Conservation (phyloP, 108 stramenopile genomes). For the Pelagomonas calceolata region DNA sequence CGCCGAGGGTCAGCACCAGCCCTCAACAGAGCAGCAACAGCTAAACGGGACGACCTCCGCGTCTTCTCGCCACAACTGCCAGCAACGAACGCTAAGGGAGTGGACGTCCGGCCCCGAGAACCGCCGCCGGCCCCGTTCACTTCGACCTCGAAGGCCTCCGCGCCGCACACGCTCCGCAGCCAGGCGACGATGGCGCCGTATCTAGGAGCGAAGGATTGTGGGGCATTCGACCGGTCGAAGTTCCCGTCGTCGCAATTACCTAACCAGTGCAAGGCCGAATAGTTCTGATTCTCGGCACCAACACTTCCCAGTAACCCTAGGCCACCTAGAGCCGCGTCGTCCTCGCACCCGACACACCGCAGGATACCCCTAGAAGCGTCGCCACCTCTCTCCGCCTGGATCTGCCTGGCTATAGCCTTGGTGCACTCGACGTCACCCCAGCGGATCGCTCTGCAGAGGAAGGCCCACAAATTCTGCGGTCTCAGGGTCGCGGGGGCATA, state of each 20-base stretch:
- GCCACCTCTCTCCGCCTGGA: not conserved
- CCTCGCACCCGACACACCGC: not conserved
- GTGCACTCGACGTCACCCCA: not conserved
- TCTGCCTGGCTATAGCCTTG: not conserved
- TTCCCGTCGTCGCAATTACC: not conserved
- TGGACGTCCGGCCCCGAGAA: not conserved
- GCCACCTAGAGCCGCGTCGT: not conserved
- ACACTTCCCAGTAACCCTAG: not conserved
- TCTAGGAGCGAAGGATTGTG: no score
- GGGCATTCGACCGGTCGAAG: not conserved
- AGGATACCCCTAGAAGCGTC: not conserved
- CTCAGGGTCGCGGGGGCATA: not conserved
- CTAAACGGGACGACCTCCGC: not conserved
- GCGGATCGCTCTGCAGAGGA: not conserved
- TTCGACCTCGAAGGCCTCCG: not conserved
- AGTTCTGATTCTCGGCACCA: not conserved
- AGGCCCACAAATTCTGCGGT: not conserved
- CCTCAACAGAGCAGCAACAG: not conserved
- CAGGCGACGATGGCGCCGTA: not conserved
- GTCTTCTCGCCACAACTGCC: not conserved
- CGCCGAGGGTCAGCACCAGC: not conserved
- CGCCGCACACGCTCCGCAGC: constrained; percentile 1
- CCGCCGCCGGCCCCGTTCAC: not conserved
- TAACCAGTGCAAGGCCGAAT: not conserved
- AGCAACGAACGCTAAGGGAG: not conserved